phyloP scores from a whole-genome alignment of 2,329 filamentous ascomycete genomes.

The Sclerotinia borealis region DNA sequence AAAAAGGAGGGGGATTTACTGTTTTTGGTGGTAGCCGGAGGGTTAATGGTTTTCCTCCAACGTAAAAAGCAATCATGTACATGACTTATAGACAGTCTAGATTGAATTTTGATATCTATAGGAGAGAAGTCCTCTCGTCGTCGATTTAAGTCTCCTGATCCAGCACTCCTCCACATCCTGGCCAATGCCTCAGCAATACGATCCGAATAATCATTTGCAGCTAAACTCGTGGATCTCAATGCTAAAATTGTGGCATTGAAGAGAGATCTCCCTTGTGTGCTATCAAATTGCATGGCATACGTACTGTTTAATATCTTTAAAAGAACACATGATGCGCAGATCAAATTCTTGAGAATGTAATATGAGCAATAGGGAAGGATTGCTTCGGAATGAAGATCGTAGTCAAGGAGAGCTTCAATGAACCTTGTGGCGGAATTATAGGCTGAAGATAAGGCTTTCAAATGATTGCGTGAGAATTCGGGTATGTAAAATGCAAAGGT shows the following conservation, averaged over 20 bases:
- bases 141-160: conserved; percentile 12
- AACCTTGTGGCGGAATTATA: conserved; percentile 33
- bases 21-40: background rate
- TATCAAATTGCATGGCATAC: conserved; percentile 51
- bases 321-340: conserved; percentile 57
- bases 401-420: conserved; percentile 18
- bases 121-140: conserved; percentile 30
- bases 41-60: conserved; percentile 45
- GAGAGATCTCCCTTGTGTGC: conserved; percentile 47
- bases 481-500: conserved; percentile 23
- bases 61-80: conserved; percentile 63
- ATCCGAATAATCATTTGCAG: conserved; percentile 56
- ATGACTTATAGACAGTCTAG: conserved; percentile 61
- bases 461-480: background rate
- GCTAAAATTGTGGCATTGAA: conserved; percentile 54
- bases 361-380: conserved; percentile 43
- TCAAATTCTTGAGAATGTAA: conserved; percentile 62
- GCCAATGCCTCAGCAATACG: conserved; percentile 59
- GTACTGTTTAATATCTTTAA: conserved; percentile 62
- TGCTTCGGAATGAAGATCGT: conserved; percentile 30
- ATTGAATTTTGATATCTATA: conserved; percentile 58
- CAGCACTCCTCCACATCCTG: conserved; percentile 49
- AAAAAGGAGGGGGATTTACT: background rate
- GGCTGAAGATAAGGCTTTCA: conserved; percentile 36
- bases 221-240: conserved; percentile 53